Conservation (phyloP, 345 rosid genomes). For the Aquilaria malaccensis region DNA sequence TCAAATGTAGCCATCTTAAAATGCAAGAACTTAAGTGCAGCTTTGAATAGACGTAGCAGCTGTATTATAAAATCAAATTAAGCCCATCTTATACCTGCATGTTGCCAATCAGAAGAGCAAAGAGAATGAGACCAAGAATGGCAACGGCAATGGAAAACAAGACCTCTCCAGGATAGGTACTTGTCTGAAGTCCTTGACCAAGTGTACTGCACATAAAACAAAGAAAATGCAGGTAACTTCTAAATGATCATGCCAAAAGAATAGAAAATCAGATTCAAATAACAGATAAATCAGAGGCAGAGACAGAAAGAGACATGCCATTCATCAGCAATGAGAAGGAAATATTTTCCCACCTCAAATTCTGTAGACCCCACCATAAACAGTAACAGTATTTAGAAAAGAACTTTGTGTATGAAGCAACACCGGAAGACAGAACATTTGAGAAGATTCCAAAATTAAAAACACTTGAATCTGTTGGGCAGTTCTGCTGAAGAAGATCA, state of each 20-base stretch:
- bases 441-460: conserved; percentile 76
- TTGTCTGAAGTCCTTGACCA: conserved; percentile 94
- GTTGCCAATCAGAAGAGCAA: conserved; percentile 94
- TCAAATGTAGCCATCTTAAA: too few species aligned
- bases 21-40: too few species aligned
- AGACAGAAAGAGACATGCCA: too few species aligned
- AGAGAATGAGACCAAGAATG: conserved; percentile 83
- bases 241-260: background rate
- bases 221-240: conserved; percentile 10
- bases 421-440: conserved; percentile 60
- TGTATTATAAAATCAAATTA: background rate
- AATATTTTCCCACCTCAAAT: conserved; percentile 52
- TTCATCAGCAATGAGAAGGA: too few species aligned
- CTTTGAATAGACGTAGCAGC: background rate
- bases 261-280: conserved; percentile 13
- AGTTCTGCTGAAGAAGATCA: conserved; percentile 22
- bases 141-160: conserved; percentile 82
- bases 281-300: background rate
- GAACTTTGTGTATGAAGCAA: conserved; percentile 74
- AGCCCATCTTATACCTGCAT: conserved; percentile 68
- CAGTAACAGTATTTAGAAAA: conserved; percentile 75
- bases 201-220: conserved; percentile 58
- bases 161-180: conserved; percentile 81
- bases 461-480: conserved; percentile 27
- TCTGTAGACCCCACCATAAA: conserved; percentile 99